Percentiles rank a stretch among this genome's conserved stretches.
These are phyloP conservation scores for Bruguiera gymnorhiza DNA, from an alignment of 345 rosid genomes.

Conservation along the genomic window DNA sequence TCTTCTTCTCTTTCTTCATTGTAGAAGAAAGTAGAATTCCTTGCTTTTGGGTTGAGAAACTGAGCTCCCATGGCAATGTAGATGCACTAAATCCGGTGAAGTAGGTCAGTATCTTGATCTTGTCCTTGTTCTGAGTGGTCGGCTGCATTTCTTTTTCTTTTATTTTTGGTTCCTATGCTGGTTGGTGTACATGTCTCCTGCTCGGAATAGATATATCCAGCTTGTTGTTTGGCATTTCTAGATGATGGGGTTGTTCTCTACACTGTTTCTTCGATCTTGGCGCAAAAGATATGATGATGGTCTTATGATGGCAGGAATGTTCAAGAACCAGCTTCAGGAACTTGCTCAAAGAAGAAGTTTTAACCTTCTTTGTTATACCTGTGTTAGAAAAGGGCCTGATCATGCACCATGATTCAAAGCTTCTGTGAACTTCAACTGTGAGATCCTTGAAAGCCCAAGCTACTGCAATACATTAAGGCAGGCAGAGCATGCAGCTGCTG, in stretches of 20 bases:
- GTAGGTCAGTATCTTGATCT: constrained; percentile 31
- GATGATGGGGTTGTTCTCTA: not conserved
- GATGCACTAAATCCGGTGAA: constrained; percentile 24
- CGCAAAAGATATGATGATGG: not conserved
- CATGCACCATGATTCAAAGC: constrained; percentile 82
- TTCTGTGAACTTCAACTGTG: constrained; percentile 68
- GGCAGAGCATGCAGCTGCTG: constrained; percentile 74
- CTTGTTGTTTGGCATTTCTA: no score
- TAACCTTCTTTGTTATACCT: constrained; percentile 60
- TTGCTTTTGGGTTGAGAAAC: constrained; percentile 15
- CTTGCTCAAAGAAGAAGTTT: constrained; percentile 81
- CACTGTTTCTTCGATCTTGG: not conserved
- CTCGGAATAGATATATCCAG: no score
- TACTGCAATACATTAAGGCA: constrained; percentile 61
- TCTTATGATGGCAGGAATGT: constrained; percentile 39
- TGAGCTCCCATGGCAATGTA: constrained; percentile 25
- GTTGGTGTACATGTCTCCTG: no score
- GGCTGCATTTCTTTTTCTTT: not conserved
- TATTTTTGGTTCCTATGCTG: no score
- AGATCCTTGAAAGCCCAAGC: constrained; percentile 55
- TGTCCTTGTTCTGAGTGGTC: constrained; percentile 11
- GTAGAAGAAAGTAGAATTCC: not conserved
- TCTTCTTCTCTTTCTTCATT: constrained; percentile 1
- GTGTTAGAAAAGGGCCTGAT: constrained; percentile 72
- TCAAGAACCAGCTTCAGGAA: constrained; percentile 70